Conservation (phyloP, 345 rosid genomes). For the Eucalyptus pumila region DNA sequence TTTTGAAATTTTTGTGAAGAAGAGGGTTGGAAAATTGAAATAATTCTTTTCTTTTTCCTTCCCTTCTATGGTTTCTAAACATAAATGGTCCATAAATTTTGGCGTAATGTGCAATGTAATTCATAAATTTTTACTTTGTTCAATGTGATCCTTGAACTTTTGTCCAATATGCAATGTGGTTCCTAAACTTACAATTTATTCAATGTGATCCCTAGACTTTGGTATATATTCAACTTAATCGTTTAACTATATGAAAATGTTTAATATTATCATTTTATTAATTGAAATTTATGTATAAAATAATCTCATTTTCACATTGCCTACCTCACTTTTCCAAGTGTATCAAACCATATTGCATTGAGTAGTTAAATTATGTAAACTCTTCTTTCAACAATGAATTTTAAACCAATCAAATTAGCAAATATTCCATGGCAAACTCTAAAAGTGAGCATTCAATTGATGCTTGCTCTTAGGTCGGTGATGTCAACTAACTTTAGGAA, state of each 20-base stretch:
- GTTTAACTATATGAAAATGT: too few species aligned
- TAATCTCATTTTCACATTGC: not conserved
- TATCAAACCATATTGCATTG: not conserved
- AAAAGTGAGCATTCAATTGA: not conserved
- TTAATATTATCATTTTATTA: too few species aligned
- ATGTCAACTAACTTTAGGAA: not conserved
- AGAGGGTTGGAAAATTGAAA: not conserved
- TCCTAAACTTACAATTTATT: too few species aligned
- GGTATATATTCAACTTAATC: too few species aligned
- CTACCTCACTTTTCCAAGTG: not conserved
- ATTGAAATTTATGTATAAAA: too few species aligned
- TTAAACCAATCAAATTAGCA: not conserved
- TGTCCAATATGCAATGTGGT: too few species aligned
- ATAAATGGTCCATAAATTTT: too few species aligned
- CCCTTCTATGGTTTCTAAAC: not conserved
- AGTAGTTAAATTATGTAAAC: not conserved
- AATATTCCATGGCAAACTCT: not conserved
- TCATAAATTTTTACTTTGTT: too few species aligned
- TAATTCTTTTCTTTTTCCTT: not conserved
- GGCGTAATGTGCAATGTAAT: too few species aligned
- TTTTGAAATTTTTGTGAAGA: not conserved
- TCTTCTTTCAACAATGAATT: not conserved
- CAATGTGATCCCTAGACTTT: too few species aligned
- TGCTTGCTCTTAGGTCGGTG: not conserved
- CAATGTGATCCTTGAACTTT: too few species aligned